Base-by-base conservation (phyloP, 202 grass and related monocot species). In the Zoysia matrella region DNA sequence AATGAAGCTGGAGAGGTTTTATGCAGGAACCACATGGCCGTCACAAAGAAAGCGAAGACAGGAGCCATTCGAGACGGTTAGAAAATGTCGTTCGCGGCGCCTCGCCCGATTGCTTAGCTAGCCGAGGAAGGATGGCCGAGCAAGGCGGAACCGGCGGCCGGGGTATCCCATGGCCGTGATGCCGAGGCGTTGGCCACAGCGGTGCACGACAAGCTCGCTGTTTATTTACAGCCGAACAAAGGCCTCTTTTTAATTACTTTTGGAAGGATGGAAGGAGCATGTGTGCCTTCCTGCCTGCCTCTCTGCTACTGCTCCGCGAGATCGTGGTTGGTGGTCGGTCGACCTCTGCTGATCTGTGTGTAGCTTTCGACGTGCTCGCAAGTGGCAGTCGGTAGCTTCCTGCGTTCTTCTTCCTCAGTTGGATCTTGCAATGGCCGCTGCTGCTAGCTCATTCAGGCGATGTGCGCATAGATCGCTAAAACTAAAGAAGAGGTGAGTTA, bases 211-310 rank as follows among this genome's bases (percentile, higher is more conserved):
- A 86, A 83, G 78, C 41, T 7, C 13, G 5, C 7, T 52, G 50
- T 50, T 30, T 45, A 22, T 30, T 9, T 40, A 47, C 77, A 2
- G 47, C 46, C 11, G 2, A 68, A 46, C 63, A 55, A 85, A 73
- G 46, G 51, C 46, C 30, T 65, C 55, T 77, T 86, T 46, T 45
- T 52, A 50, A 15, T 78, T 41, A 61, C 64, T 82, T 82, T 70
- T 56, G 74, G 83, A 86, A 82, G 79, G 79, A 90, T 83, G 84
- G 82, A 65, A 77, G 77, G 71, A 81, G 82, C 71, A 77, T 89
- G 45, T 88, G 86, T 88, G 82, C 82, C 73, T 82, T 77, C 78
- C 65, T 80, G 70, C 61, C 48, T 57, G 30, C 30, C 30, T 36
- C 30, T 36, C 68, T 10, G 46, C 5, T 65, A 36, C 51, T 54